Conservation (phyloP, 2,329 filamentous ascomycete genomes). For the Coccinonectria pachysandricola region DNA sequence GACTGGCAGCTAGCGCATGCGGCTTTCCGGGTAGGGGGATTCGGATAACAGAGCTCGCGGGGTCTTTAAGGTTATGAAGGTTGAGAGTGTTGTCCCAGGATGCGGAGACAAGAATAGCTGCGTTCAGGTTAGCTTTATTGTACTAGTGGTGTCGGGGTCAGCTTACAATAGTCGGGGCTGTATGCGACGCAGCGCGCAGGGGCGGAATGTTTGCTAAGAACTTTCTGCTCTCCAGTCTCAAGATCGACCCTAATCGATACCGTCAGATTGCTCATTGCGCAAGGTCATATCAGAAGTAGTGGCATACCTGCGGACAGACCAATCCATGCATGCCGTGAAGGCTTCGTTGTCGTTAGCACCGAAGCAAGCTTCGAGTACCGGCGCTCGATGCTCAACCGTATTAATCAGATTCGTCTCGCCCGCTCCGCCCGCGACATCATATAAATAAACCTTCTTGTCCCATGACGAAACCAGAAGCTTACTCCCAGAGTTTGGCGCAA, state of each 20-base stretch:
- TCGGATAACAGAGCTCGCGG: slow-evolving; percentile 44
- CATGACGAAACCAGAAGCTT: slow-evolving; percentile 86
- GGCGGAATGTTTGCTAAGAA: slow-evolving; percentile 67
- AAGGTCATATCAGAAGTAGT: slow-evolving; percentile 2
- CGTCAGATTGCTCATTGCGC: slow-evolving; percentile 5
- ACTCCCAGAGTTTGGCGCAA: slow-evolving; percentile 65
- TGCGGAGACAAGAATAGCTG: slow-evolving; percentile 70
- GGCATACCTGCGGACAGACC: slow-evolving; percentile 63
- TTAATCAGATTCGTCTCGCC: slow-evolving; percentile 50
- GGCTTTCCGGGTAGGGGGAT: slow-evolving; percentile 75
- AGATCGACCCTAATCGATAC: slow-evolving; percentile 49
- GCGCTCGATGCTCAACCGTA: slow-evolving; percentile 71
- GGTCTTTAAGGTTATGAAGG: slow-evolving; percentile 57
- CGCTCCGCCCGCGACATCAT: slow-evolving; percentile 56
- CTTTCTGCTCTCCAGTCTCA: slow-evolving; percentile 57
- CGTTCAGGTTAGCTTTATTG: slow-evolving; percentile 7
- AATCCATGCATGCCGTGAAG: slow-evolving; percentile 79
- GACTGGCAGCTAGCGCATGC: slow-evolving; percentile 71
- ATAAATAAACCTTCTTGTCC: slow-evolving; percentile 86
- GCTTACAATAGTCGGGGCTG: slow-evolving; percentile 58
- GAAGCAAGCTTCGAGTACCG: slow-evolving; percentile 87
- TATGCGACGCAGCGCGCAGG: slow-evolving; percentile 80
- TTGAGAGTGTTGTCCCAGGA: slow-evolving; percentile 93
- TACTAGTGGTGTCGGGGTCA: slow-evolving; percentile 1
- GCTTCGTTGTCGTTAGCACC: slow-evolving; percentile 73